Evolutionary conservation across 2,329 filamentous ascomycete genomes (phyloP), one percentile per base, ranked within the genome.

Genomic region (Scedosporium aurantiacum): DNA sequence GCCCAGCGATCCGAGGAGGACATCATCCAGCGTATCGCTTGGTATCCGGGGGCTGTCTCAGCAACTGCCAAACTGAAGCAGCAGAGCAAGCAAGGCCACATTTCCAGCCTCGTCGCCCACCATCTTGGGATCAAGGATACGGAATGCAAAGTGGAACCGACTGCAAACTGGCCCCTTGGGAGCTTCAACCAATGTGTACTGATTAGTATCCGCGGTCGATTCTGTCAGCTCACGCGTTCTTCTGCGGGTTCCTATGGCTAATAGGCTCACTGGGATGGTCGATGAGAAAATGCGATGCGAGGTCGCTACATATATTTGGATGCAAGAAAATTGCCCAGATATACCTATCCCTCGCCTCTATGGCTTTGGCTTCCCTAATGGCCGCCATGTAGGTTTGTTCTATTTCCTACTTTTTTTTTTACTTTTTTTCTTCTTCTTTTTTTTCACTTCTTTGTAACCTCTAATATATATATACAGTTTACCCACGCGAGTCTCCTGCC

Each of bases 241-340:
- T 27, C 25, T 27, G 5, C 25, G 25, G 25, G 25, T 27, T 5
- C 25, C 25, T 5, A 27, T 27, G 25, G 25, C 25, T 27, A 27
- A 27, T 5, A 27, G 25, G 25, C 25, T 27, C 5, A 27, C 25
- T 10, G 76, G 75, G 12, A 76, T 71, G 50, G 69, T 71, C 14
- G 72, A 78, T 32, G 76, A 79, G 67, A 79, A 79, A 68, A 18
- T 78, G 14, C 7, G 66, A 23, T 63, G 60, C 18, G 68, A 71
- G 57, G 65, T 68, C 2, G 68, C 61, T 10, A 61, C 68, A 4
- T 70, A 69, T 45, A 45, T 59, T 1, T 71, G 66, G 67, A 63
- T 71, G 41, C 64, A 69, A 60, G 58, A 68, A 50, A 50, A 68
- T 54, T 71, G 68, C 57, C 62, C 67, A 27, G 61, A 63, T 32